phyloP scores from a whole-genome alignment of 768 basidiomycete species.

The Kwoniella europaea region DNA sequence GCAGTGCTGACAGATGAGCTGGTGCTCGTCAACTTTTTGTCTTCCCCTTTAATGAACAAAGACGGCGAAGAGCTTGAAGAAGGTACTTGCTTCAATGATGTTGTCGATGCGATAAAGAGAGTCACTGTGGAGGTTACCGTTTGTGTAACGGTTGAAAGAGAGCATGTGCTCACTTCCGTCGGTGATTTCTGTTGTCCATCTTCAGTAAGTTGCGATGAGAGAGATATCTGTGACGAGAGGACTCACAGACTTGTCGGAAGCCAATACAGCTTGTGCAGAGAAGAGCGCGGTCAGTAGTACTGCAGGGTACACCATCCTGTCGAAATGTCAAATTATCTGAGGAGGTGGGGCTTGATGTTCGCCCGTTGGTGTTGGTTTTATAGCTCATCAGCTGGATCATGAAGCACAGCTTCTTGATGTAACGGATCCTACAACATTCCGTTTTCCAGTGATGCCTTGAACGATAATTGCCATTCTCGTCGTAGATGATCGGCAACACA shows the following conservation, averaged over 20 bases:
- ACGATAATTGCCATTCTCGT: background rate
- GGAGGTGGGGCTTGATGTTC: too few species aligned
- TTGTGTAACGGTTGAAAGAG: background rate
- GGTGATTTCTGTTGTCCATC: background rate
- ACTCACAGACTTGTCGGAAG: conserved; percentile 6
- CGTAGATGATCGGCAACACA: background rate
- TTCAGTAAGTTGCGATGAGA: background rate
- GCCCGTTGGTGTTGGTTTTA: too few species aligned
- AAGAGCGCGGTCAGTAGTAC: background rate
- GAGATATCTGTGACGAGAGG: background rate
- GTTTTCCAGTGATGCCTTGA: background rate
- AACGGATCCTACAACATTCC: background rate
- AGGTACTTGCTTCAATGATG: background rate
- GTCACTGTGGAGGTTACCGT: conserved; percentile 10
- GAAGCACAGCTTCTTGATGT: background rate
- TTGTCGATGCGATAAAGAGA: background rate
- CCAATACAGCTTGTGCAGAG: background rate
- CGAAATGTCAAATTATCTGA: background rate
- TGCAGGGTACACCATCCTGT: background rate
- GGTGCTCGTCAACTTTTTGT: too few species aligned
- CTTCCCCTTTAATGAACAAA: too few species aligned
- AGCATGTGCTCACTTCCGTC: background rate
- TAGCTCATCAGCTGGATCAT: background rate
- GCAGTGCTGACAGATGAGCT: too few species aligned
- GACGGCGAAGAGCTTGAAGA: background rate